A percentile compares a stretch with the other conserved stretches of the same genome.
phyloP scores from a whole-genome alignment of 306 rosid species.

The Dicorynia guianensis region DNA sequence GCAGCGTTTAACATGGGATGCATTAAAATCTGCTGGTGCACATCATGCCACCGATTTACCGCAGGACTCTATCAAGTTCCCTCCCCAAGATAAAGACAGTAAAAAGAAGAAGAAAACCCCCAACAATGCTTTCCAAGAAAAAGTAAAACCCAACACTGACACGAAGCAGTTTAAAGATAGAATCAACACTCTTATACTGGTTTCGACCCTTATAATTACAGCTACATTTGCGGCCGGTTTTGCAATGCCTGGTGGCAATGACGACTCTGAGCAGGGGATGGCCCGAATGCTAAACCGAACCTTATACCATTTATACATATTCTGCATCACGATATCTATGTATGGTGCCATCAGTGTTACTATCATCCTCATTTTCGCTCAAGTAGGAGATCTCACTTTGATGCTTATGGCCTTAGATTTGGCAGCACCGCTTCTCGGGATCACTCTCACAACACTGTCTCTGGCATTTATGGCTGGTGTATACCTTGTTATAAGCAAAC shows the following conservation, averaged over 20 bases:
- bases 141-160: too few relatives aligned
- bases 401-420: not conserved
- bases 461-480: constrained; percentile 47
- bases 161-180: constrained; percentile 7
- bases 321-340: constrained; percentile 40
- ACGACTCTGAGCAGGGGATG: constrained; percentile 22
- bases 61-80: not conserved
- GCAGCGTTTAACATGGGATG: constrained; percentile 16
- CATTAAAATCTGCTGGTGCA: constrained; percentile 11
- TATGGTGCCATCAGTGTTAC: constrained; percentile 35
- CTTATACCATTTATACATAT: constrained; percentile 17
- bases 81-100: not conserved
- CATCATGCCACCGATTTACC: not conserved
- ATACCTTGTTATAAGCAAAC: constrained; percentile 23
- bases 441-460: constrained; percentile 35
- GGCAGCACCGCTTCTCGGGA: constrained; percentile 35
- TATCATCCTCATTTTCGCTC: constrained; percentile 38
- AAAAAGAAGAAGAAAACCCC: too few relatives aligned
- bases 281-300: not conserved
- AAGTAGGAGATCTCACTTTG: constrained; percentile 22
- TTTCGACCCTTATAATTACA: constrained; percentile 31
- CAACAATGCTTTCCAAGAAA: too few relatives aligned
- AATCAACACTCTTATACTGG: constrained; percentile 33
- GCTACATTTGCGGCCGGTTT: constrained; percentile 43
- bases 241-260: constrained; percentile 35